Percentiles rank a stretch among this genome's conserved stretches.
Conservation (phyloP, 2,329 filamentous ascomycete species). For the Microcyclosporella mali region DNA sequence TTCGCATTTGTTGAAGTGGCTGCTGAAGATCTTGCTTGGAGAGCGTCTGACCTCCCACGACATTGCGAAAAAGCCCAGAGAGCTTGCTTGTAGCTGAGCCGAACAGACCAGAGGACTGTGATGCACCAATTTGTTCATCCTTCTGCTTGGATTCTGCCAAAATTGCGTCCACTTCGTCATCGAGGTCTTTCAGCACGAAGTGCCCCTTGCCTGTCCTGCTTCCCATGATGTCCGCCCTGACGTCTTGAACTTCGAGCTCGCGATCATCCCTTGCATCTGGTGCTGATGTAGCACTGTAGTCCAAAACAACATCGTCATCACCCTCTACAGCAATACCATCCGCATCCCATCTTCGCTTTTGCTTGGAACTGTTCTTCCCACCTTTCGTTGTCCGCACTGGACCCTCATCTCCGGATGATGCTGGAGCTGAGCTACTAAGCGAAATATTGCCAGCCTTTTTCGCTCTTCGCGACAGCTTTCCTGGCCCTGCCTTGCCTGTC, state of each 20-base stretch:
- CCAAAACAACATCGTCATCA: constrained; percentile 67
- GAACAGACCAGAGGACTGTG: constrained; percentile 61
- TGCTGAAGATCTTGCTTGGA: constrained; percentile 85
- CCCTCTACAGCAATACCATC: constrained; percentile 83
- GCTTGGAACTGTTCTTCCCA: constrained; percentile 60
- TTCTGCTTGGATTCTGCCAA: constrained; percentile 70
- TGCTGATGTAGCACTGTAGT: constrained; percentile 70
- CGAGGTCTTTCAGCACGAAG: constrained; percentile 87
- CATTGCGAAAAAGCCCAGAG: constrained; percentile 83
- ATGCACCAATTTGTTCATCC: constrained; percentile 51
- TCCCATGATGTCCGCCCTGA: constrained; percentile 78
- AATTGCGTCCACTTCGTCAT: constrained; percentile 88
- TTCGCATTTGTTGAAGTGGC: constrained; percentile 91
- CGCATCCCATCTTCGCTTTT: constrained; percentile 85
- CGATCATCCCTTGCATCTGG: constrained; percentile 48
- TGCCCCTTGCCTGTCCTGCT: constrained; percentile 79
- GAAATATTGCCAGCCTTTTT: constrained; percentile 56
- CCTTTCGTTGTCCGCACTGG: constrained; percentile 46
- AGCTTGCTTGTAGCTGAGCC: constrained; percentile 76
- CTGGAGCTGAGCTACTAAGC: constrained; percentile 48
- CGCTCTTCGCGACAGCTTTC: constrained; percentile 73
- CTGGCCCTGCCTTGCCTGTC: constrained; percentile 67
- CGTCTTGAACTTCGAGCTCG: constrained; percentile 57
- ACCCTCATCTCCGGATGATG: constrained; percentile 79
- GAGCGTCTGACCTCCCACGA: constrained; percentile 88